Conservation (phyloP, 2,329 filamentous ascomycete genomes). For the Xylariaceae sp. region DNA sequence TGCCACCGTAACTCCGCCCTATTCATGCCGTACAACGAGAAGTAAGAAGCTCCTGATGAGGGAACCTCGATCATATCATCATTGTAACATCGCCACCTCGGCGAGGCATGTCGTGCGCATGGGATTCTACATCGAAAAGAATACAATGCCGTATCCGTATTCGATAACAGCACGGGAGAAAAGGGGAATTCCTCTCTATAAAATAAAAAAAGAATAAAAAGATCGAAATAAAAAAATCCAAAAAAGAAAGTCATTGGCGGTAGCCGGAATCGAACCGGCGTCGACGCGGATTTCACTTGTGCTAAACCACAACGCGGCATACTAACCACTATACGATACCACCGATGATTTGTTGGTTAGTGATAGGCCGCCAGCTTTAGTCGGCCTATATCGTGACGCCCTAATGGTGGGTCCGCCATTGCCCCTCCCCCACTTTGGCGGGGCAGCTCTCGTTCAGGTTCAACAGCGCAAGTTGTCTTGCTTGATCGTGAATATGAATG, state of each 20-base stretch:
- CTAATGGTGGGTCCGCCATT: background rate
- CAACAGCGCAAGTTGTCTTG: too few relatives aligned
- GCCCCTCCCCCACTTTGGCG: background rate
- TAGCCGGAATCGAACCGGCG: slow-evolving; percentile 21
- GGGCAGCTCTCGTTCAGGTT: too few relatives aligned
- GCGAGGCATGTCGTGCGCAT: too few relatives aligned
- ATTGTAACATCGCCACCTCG: too few relatives aligned
- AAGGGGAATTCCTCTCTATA: background rate
- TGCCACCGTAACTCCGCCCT: too few relatives aligned
- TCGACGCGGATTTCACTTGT: slow-evolving; percentile 6
- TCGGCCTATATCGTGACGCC: background rate
- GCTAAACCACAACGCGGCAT: slow-evolving; percentile 19
- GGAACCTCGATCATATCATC: too few relatives aligned
- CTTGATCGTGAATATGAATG: too few relatives aligned
- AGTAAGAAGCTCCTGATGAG: too few relatives aligned
- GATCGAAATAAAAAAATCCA: background rate
- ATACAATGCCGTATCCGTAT: too few relatives aligned
- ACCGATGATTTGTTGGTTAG: slow-evolving; percentile 3
- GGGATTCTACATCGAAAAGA: too few relatives aligned
- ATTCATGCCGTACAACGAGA: too few relatives aligned
- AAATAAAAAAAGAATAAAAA: background rate
- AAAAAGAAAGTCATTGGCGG: slow-evolving; percentile 10
- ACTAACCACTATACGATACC: slow-evolving; percentile 22
- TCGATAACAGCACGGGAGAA: background rate
- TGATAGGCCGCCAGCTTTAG: background rate